phyloP scores from a whole-genome alignment of 1,139 yeast species.

The Hanseniaspora uvarum region DNA sequence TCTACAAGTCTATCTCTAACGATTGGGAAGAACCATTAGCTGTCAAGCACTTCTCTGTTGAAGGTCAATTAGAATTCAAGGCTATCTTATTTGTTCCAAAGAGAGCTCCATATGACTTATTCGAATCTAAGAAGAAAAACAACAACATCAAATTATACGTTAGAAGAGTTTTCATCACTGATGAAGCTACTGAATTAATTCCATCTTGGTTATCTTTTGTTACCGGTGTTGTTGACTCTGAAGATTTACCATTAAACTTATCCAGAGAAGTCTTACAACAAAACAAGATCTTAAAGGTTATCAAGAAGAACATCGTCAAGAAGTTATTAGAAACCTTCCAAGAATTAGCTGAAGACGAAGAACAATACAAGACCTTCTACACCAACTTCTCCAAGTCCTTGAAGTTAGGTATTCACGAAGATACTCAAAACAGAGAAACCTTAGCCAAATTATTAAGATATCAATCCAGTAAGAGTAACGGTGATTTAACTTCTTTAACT shows the following conservation, averaged over 20 bases:
- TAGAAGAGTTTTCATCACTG: constrained; percentile 99
- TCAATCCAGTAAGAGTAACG: constrained; percentile 91
- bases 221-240: constrained; percentile 99
- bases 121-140: constrained; percentile 97
- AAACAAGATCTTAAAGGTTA: constrained; percentile 98
- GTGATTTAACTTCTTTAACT: constrained; percentile 85
- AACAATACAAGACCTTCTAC: constrained; percentile 98
- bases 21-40: constrained; percentile 99
- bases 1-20: constrained; percentile 97
- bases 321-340: constrained; percentile 96
- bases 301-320: constrained; percentile 98
- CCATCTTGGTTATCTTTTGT: constrained; percentile 98
- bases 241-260: constrained; percentile 98
- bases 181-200: constrained; percentile 96
- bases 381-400: constrained; percentile 95
- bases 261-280: constrained; percentile 99
- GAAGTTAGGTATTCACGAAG: constrained; percentile 99
- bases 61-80: constrained; percentile 99
- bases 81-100: constrained; percentile 96
- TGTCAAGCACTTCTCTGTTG: constrained; percentile 98
- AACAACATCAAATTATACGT: constrained; percentile 97
- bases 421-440: constrained; percentile 90
- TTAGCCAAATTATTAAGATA: constrained; percentile 93
- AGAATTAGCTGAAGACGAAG: constrained; percentile 98
- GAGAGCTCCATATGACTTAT: constrained; percentile 98